A percentile compares a stretch with the other conserved stretches of the same genome.
Conservation (phyloP, 805 yeast genomes). For the Spathaspora gorwiae region DNA sequence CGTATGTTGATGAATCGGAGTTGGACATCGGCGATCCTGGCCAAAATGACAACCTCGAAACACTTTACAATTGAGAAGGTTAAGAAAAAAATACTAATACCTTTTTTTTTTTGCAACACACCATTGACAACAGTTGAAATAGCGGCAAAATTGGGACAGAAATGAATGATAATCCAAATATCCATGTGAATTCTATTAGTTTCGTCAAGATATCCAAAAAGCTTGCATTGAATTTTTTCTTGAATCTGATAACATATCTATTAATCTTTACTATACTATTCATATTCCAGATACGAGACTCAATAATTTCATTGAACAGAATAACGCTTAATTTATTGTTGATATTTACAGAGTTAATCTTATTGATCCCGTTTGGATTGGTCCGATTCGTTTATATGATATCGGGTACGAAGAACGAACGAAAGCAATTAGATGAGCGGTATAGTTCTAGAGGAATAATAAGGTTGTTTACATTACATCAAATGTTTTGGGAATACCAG, state of each 20-base stretch:
- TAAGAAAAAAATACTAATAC: too few species aligned
- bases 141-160: too few species aligned
- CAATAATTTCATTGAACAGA: not conserved
- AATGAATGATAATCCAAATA: not conserved
- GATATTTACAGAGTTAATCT: not conserved
- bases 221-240: constrained; percentile 3
- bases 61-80: too few species aligned
- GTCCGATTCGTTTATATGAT: constrained; percentile 2
- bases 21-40: constrained; percentile 1
- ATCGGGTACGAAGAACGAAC: constrained; percentile 1
- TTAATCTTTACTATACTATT: constrained; percentile 2
- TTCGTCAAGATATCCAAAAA: constrained; percentile 1
- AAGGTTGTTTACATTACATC: constrained; percentile 3
- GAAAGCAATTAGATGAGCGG: constrained; percentile 2
- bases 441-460: constrained; percentile 6
- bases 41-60: too few species aligned
- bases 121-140: not conserved
- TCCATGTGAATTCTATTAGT: not conserved
- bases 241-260: constrained; percentile 4
- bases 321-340: not conserved
- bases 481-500: constrained; percentile 2
- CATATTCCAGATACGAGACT: constrained; percentile 3
- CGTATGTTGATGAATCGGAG: constrained; percentile 1
- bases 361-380: constrained; percentile 2
- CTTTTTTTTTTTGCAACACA: not conserved